These are phyloP conservation scores for Ramularia endophylla DNA, from an alignment of 2,329 filamentous ascomycete species.

Conservation along the genomic window DNA sequence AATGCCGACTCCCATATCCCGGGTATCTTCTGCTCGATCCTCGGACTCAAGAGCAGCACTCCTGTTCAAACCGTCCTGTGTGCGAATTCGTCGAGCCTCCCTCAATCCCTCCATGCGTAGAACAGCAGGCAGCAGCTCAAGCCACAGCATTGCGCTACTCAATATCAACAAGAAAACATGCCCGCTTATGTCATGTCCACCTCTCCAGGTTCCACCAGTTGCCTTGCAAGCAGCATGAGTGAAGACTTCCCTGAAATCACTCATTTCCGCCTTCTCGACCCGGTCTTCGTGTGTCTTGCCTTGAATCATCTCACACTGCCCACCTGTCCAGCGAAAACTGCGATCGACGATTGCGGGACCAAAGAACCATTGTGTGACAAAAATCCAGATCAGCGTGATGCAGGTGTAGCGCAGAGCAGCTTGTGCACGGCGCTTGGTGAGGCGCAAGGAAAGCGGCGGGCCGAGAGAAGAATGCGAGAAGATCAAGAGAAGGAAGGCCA, in stretches of 20 bases:
- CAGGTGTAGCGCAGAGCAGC: constrained; percentile 63
- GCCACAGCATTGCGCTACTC: constrained; percentile 71
- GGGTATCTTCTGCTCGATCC: constrained; percentile 33
- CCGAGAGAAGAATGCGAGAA: constrained; percentile 58
- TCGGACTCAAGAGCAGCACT: constrained; percentile 39
- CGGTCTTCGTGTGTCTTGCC: constrained; percentile 30
- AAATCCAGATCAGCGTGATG: constrained; percentile 72
- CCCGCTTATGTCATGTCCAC: constrained; percentile 94
- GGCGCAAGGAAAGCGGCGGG: constrained; percentile 34
- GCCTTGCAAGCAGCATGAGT: constrained; percentile 77
- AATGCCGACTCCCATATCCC: constrained; percentile 42
- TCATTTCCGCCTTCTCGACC: constrained; percentile 37
- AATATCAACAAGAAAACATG: constrained; percentile 91
- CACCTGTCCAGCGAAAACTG: constrained; percentile 81
- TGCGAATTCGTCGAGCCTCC: constrained; percentile 62
- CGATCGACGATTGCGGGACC: constrained; percentile 86
- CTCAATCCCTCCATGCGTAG: constrained; percentile 41
- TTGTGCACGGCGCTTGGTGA: constrained; percentile 47
- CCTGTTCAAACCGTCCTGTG: constrained; percentile 57
- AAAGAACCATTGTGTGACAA: constrained; percentile 96
- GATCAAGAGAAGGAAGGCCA: constrained; percentile 65
- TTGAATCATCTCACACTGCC: constrained; percentile 63
- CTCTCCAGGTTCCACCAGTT: constrained; percentile 75
- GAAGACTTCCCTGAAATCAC: constrained; percentile 47
- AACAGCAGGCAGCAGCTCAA: constrained; percentile 67